Percentiles rank a stretch among this genome's conserved stretches.
These are phyloP conservation scores for Vaccinium vitisidaea DNA, from an alignment of 148 eudicot genomes.

Conservation along the genomic window DNA sequence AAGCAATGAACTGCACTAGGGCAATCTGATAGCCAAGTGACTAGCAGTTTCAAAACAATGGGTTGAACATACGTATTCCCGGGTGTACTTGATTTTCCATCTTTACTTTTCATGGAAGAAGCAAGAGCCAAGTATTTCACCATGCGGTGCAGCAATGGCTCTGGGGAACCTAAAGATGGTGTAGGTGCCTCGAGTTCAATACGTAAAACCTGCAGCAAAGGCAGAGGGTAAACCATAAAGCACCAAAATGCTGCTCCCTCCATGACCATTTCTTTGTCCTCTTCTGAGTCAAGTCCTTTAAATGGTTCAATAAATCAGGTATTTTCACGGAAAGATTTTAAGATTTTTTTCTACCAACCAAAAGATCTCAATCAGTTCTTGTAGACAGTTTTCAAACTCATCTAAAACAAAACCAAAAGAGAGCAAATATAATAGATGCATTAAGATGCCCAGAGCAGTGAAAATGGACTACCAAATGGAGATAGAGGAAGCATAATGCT, in stretches of 20 bases:
- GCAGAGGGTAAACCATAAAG: neutral
- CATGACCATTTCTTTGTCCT: neutral
- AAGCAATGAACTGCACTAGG: constrained; percentile 80
- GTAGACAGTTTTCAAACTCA: neutral
- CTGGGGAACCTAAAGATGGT: constrained; percentile 65
- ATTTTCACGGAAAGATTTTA: neutral
- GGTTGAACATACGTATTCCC: constrained; percentile 52
- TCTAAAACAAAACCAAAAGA: neutral
- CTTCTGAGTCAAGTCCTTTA: neutral
- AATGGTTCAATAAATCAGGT: neutral
- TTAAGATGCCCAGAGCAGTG: neutral
- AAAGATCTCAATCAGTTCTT: neutral
- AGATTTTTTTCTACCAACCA: neutral
- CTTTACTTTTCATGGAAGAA: constrained; percentile 71
- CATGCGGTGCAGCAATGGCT: constrained; percentile 93
- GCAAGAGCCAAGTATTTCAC: constrained; percentile 92
- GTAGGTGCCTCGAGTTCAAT: constrained; percentile 72
- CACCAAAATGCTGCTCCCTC: neutral
- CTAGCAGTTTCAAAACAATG: constrained; percentile 72
- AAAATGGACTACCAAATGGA: neutral
- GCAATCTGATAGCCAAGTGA: constrained; percentile 77
- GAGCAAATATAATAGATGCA: neutral
- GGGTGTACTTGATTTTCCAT: constrained; percentile 53
- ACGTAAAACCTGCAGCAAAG: constrained; percentile 57
- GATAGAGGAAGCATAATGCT: neutral